Evolutionary conservation across 345 rosid species (phyloP).

Genomic region (Salix koriyanagi): DNA sequence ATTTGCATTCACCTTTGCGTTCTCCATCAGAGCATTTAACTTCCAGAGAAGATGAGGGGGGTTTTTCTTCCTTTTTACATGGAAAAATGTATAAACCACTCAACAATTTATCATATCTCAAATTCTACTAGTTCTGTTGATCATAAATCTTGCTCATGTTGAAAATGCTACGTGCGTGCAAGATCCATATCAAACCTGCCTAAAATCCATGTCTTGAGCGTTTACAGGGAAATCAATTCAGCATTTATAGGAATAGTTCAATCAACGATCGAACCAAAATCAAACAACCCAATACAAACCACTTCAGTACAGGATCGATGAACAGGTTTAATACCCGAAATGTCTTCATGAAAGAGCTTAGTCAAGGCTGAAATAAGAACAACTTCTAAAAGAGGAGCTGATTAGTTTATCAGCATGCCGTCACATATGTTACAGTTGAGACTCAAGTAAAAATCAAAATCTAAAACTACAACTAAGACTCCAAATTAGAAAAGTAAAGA

Average conservation of each 20-base stretch:
- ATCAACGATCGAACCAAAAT: neutral
- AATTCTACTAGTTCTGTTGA: neutral
- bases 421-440: conserved; percentile 52
- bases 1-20: conserved; percentile 66
- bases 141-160: neutral
- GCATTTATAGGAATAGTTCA: too few relatives aligned
- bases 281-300: neutral
- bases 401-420: conserved; percentile 22
- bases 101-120: neutral
- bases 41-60: conserved; percentile 58
- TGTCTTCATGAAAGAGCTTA: neutral
- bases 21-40: conserved; percentile 63
- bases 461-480: conserved; percentile 23
- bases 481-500: neutral
- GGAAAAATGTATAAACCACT: neutral
- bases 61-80: neutral
- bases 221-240: too few relatives aligned
- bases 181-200: neutral
- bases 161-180: neutral
- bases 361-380: too few relatives aligned
- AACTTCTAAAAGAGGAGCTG: conserved; percentile 2
- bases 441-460: conserved; percentile 19
- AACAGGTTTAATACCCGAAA: neutral
- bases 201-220: too few relatives aligned
- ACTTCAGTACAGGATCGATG: neutral